phyloP scores from a whole-genome alignment of 2,329 filamentous ascomycete genomes.

The Fusarium heterosporum region DNA sequence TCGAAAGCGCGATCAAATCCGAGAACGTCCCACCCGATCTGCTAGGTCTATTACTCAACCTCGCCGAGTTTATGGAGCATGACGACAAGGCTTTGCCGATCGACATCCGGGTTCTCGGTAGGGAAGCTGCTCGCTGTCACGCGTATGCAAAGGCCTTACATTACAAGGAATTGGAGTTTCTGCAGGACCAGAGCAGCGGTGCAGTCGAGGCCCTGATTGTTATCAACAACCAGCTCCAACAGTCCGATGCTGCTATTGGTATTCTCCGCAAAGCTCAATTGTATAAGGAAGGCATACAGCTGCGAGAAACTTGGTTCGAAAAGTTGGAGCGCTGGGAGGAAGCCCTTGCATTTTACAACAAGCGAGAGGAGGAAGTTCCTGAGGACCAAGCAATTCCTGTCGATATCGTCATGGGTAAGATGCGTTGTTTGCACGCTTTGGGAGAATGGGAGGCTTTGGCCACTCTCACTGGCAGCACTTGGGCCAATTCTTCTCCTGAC shows the following conservation, averaged over 20 bases:
- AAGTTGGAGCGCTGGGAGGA: conserved; percentile 99
- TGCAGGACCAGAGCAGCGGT: conserved; percentile 95
- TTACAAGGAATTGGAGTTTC: conserved; percentile 98
- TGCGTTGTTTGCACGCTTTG: conserved; percentile 96
- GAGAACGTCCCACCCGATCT: conserved; percentile 97
- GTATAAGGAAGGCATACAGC: conserved; percentile 91
- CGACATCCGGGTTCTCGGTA: conserved; percentile 92
- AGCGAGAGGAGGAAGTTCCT: conserved; percentile 78
- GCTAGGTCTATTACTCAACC: conserved; percentile 90
- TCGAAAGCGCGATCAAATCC: conserved; percentile 94
- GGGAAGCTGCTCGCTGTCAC: conserved; percentile 96
- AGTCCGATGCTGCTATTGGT: conserved; percentile 97
- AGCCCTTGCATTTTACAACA: conserved; percentile 89
- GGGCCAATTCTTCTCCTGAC: conserved; percentile 88
- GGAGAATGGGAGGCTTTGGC: conserved; percentile 98
- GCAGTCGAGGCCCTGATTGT: conserved; percentile 97
- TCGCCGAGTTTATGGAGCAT: conserved; percentile 99
- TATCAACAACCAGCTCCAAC: conserved; percentile 99
- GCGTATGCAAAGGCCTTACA: conserved; percentile 98
- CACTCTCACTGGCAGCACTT: conserved; percentile 88
- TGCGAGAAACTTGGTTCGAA: conserved; percentile 99
- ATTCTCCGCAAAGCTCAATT: conserved; percentile 96
- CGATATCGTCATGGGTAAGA: conserved; percentile 99
- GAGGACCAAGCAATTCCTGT: conserved; percentile 73
- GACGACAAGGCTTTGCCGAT: conserved; percentile 98